These are phyloP conservation scores for Kurtzmaniella cleridarum DNA, from an alignment of 805 yeast genomes.

Conservation along the genomic window DNA sequence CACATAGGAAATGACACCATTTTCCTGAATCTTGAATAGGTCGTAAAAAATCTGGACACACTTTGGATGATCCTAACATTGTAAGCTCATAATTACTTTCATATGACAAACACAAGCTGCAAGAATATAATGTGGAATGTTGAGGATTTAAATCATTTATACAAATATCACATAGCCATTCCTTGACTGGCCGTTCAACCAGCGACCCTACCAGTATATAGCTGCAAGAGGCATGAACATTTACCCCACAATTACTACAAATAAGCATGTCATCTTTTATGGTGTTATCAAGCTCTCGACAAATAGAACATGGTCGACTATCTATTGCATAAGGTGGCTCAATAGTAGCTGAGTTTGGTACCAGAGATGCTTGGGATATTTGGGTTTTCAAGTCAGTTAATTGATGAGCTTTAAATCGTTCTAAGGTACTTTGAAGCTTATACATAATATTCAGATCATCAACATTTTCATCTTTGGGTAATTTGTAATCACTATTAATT, in stretches of 20 bases:
- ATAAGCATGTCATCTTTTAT: slow-evolving; percentile 35
- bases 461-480: slow-evolving; percentile 11
- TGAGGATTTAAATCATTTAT: slow-evolving; percentile 62
- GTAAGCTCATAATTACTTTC: slow-evolving; percentile 45
- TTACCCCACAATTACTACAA: slow-evolving; percentile 64
- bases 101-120: slow-evolving; percentile 59
- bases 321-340: slow-evolving; percentile 17
- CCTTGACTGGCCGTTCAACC: slow-evolving; percentile 23
- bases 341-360: slow-evolving; percentile 12
- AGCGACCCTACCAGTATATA: slow-evolving; percentile 35
- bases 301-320: slow-evolving; percentile 51
- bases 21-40: slow-evolving; percentile 54
- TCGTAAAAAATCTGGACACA: slow-evolving; percentile 61
- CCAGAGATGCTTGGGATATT: slow-evolving; percentile 10
- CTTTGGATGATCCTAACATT: slow-evolving; percentile 33
- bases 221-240: slow-evolving; percentile 67
- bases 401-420: slow-evolving; percentile 16
- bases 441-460: slow-evolving; percentile 15
- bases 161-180: slow-evolving; percentile 82
- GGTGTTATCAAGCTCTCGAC: slow-evolving; percentile 36
- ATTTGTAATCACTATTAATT: slow-evolving; percentile 15
- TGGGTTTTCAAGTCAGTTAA: slow-evolving; percentile 22
- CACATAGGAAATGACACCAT: slow-evolving; percentile 80
- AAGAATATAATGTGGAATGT: slow-evolving; percentile 50
- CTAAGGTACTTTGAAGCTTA: slow-evolving; percentile 6